A percentile compares a stretch with the other conserved stretches of the same genome.
These are phyloP conservation scores for Torulaspora delbrueckii DNA, from an alignment of 805 yeast species.

Conservation along the genomic window DNA sequence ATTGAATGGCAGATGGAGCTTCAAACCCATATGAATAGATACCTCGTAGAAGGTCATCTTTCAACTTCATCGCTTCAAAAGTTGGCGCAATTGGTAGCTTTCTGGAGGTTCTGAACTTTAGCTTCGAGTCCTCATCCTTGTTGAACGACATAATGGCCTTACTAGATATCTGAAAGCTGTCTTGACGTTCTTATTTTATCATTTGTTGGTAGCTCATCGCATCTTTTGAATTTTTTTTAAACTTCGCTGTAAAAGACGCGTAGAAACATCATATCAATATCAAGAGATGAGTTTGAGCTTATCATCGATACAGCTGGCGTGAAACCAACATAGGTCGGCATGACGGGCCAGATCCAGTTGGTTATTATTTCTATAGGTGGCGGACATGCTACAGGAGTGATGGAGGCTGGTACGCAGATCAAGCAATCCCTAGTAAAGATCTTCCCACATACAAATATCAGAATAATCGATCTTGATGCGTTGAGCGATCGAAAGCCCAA, in stretches of 20 bases:
- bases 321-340: neutral
- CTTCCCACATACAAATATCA: conserved; percentile 25
- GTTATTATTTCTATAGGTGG: conserved; percentile 30
- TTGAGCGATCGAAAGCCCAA: conserved; percentile 10
- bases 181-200: neutral
- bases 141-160: conserved; percentile 50
- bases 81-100: conserved; percentile 48
- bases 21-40: conserved; percentile 90
- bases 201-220: conserved; percentile 6
- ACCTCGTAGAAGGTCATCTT: conserved; percentile 55
- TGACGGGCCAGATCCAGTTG: conserved; percentile 11
- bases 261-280: neutral
- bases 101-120: conserved; percentile 60
- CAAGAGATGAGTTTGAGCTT: neutral
- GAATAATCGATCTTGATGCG: conserved; percentile 42
- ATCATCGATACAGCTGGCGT: neutral
- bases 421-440: conserved; percentile 29
- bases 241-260: conserved; percentile 1
- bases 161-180: neutral
- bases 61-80: conserved; percentile 71
- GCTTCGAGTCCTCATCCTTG: conserved; percentile 51
- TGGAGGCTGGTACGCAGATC: conserved; percentile 37
- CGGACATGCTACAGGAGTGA: conserved; percentile 31
- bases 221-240: conserved; percentile 5
- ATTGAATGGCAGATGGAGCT: conserved; percentile 94